Evolutionary conservation across 257 asterid species (phyloP), one percentile per base, ranked within the genome.

Genomic region (Catharanthus roseus): DNA sequence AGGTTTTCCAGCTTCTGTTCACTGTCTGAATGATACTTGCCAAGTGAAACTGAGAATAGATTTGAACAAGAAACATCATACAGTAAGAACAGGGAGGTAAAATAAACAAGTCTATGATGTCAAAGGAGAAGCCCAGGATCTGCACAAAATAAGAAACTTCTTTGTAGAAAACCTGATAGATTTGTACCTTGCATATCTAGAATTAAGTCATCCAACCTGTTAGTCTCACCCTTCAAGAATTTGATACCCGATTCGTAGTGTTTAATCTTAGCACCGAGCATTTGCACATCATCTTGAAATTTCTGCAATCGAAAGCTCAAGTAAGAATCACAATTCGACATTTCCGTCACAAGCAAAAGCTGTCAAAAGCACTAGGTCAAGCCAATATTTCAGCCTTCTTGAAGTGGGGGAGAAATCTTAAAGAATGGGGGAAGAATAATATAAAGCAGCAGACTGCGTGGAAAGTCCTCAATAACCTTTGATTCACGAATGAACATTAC

Each of bases 181-280:
- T n/a, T 77, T 38, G 8, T 38, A 90, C 96, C 89, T 82, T 81
- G 86, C 84, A 75, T 39, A 68, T 90, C 93, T 24, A 86, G 77
- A 78, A 89, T 86, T 68, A 85, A 77, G 41, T 78, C 88, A 47
- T 86, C 97, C 78, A 88, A 54, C 34, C 63, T 81, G 81, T 71
- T 83, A 50, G 42, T 77, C 71, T 75, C 80, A 54, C 67, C 63
- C 75, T 72, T 87, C 47, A 93, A 78, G 81, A 77, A 86, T 56
- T 26, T 80, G 82, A 87, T 26, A 79, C 79, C 86, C 45, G 78
- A 93, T 77, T 89, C 96, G 19, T 86, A 80, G 45, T 93, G 96
- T 78, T 89, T 90, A n/a, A 93, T 78, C 70, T 77, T 79, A 47
- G 65, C 77, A 75, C 90, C 97, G 61, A 82, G 67, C 82, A 79